Percentiles rank a stretch among this genome's conserved stretches.
These are phyloP conservation scores for Coprinopsis sp. DNA, from an alignment of 768 basidiomycete genomes.

Conservation along the genomic window DNA sequence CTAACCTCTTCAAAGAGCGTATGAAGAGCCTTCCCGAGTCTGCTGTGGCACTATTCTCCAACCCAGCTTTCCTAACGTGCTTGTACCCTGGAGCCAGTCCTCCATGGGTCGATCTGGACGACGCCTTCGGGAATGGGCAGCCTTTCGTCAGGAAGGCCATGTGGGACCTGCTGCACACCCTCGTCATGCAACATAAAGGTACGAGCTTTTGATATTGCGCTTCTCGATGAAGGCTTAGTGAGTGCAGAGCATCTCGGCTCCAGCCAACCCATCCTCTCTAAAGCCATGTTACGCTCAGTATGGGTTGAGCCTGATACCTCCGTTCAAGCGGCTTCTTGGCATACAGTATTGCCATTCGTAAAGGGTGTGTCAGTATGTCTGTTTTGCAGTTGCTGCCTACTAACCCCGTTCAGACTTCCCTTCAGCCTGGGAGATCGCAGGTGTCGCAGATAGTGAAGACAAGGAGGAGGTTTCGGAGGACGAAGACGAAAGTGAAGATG, in stretches of 20 bases:
- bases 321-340: slow-evolving; percentile 68
- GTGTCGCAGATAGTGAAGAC: slow-evolving; percentile 23
- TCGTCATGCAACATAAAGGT: slow-evolving; percentile 48
- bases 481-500: slow-evolving; percentile 27
- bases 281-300: slow-evolving; percentile 59
- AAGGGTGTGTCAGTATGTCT: slow-evolving; percentile 43
- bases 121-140: slow-evolving; percentile 58
- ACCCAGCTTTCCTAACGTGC: slow-evolving; percentile 18
- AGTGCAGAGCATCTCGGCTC: slow-evolving; percentile 21
- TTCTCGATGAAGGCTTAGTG: not conserved
- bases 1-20: not conserved
- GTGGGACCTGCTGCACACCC: slow-evolving; percentile 52
- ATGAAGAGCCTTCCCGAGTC: slow-evolving; percentile 14
- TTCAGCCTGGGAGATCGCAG: slow-evolving; percentile 57
- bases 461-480: not conserved
- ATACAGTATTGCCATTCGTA: slow-evolving; percentile 65
- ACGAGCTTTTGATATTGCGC: slow-evolving; percentile 5
- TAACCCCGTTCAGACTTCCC: slow-evolving; percentile 46
- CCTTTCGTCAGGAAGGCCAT: slow-evolving; percentile 69
- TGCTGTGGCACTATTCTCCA: slow-evolving; percentile 9
- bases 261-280: slow-evolving; percentile 44
- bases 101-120: slow-evolving; percentile 41
- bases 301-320: slow-evolving; percentile 65
- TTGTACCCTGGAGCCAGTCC: slow-evolving; percentile 43
- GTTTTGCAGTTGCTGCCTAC: not conserved